A percentile compares a stretch with the other conserved stretches of the same genome.
Evolutionary conservation across 768 basidiomycete species (phyloP).

Genomic region (Xerocomellus dryophilus): DNA sequence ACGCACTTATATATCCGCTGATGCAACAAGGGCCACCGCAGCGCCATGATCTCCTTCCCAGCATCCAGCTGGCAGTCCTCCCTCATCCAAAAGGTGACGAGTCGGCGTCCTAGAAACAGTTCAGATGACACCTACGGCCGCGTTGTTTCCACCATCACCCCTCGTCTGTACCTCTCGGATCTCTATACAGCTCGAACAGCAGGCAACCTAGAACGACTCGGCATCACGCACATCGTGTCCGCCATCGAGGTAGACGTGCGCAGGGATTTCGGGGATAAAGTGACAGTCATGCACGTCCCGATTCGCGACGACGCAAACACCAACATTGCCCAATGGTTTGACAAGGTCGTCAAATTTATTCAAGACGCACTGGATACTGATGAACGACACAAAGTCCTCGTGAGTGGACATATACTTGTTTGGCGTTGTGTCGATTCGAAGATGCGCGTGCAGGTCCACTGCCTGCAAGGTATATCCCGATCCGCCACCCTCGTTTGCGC

Average conservation of each 20-base stretch:
- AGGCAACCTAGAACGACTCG: slow-evolving; percentile 48
- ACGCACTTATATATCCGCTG: slow-evolving; percentile 2
- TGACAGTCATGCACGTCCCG: slow-evolving; percentile 52
- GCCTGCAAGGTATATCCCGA: slow-evolving; percentile 70
- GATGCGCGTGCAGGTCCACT: slow-evolving; percentile 57
- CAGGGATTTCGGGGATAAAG: slow-evolving; percentile 23
- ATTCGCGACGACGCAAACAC: slow-evolving; percentile 40
- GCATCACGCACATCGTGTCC: slow-evolving; percentile 73
- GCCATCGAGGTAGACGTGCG: slow-evolving; percentile 47
- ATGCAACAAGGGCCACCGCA: slow-evolving; percentile 5
- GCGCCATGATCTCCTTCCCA: slow-evolving; percentile 34
- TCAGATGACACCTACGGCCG: slow-evolving; percentile 17
- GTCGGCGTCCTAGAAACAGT: slow-evolving; percentile 10
- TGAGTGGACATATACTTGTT: slow-evolving; percentile 28
- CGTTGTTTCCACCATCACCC: slow-evolving; percentile 35
- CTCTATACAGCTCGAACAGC: slow-evolving; percentile 51
- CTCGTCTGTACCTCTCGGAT: slow-evolving; percentile 63
- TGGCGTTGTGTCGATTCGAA: neutral
- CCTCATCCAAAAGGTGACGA: slow-evolving; percentile 20
- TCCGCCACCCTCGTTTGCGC: slow-evolving; percentile 75
- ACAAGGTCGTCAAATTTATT: slow-evolving; percentile 52
- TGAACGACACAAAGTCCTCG: slow-evolving; percentile 46
- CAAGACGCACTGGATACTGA: slow-evolving; percentile 43
- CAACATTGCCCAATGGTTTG: slow-evolving; percentile 47
- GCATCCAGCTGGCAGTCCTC: slow-evolving; percentile 29